Evolutionary conservation across 2,329 filamentous ascomycete species (phyloP).

Genomic region (Alternaria dauci): DNA sequence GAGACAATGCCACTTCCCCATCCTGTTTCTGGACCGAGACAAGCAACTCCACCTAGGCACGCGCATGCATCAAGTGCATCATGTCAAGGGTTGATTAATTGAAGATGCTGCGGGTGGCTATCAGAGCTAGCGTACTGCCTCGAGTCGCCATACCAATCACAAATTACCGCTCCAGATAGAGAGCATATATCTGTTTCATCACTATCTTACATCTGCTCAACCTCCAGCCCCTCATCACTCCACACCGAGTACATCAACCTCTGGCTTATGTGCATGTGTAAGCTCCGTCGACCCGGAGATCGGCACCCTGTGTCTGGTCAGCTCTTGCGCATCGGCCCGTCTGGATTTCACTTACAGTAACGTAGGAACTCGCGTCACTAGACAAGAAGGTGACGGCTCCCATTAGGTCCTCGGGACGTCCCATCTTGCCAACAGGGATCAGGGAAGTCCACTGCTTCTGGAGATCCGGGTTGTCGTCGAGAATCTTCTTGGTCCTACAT

Average conservation of each 20-base stretch:
- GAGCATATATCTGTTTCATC: neutral
- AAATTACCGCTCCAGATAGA: neutral
- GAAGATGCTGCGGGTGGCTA: neutral
- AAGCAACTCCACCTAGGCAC: neutral
- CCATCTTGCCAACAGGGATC: slow-evolving; percentile 95
- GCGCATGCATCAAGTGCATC: neutral
- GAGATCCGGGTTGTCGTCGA: slow-evolving; percentile 90
- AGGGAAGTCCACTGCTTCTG: slow-evolving; percentile 89
- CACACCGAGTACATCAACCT: neutral
- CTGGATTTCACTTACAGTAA: slow-evolving; percentile 38
- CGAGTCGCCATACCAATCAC: neutral
- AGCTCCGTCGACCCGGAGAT: slow-evolving; percentile 85
- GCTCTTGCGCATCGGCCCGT: slow-evolving; percentile 28
- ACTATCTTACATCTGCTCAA: neutral
- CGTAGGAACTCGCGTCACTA: slow-evolving; percentile 70
- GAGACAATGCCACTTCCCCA: neutral
- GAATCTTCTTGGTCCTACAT: slow-evolving; percentile 87
- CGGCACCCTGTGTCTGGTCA: slow-evolving; percentile 63
- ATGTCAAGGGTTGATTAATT: neutral
- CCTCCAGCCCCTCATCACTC: neutral
- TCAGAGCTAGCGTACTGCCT: neutral
- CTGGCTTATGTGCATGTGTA: slow-evolving; percentile 74
- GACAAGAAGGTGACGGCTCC: slow-evolving; percentile 88
- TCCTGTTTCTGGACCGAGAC: neutral
- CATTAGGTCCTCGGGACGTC: slow-evolving; percentile 89